Base-by-base conservation (phyloP, 306 rosid genomes). In the Bauhinia variegata region DNA sequence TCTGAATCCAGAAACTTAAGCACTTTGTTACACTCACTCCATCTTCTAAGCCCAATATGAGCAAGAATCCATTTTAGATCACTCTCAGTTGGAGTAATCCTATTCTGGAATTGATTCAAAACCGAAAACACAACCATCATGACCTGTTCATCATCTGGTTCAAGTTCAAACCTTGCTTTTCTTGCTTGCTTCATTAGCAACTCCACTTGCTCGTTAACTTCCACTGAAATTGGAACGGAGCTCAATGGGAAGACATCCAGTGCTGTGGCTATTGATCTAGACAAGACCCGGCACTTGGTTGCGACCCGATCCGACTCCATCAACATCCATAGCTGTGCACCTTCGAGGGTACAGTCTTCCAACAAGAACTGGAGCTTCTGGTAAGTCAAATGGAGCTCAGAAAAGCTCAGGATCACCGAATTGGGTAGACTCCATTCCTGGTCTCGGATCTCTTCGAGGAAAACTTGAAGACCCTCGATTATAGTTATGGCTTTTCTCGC, bases 1-100 rank as follows among this genome's bases (percentile, higher is more conserved):
- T 88, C 99, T 5, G 81, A 55, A 52, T 85, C 96, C 79, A 93
- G 71, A 55, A 93, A 88, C 72, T 79, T 88, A 68, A 83, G 84
- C 72, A 84, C 96, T 50, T 71, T 83, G 34, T 83, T 76, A 17
- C 91, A 86, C 70, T 62, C 77, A 67, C 87, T 78, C 99, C 97
- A 88, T 13, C 38, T 54, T 2, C 44, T 19, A 65, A 88, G 73
- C 55, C 95, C 85, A n/a, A 86, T 61, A 61, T 86, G 72, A 72
- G 75, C 87, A 28, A 93, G 82, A 65, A 85, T 79, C 65, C 69
- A n/a, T 55, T 55, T 83, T 38, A 93, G 48, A 19, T 72, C 77
- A 49, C 69, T 54, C 78, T 13, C 76, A 31, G 60, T 48, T 14
- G 95, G 95, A n/a, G 56, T 34, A 65, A 75, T 50, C 49, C 74